These are phyloP conservation scores for Podospora pseudocomata DNA, from an alignment of 495 filamentous ascomycete genomes.

Conservation along the genomic window DNA sequence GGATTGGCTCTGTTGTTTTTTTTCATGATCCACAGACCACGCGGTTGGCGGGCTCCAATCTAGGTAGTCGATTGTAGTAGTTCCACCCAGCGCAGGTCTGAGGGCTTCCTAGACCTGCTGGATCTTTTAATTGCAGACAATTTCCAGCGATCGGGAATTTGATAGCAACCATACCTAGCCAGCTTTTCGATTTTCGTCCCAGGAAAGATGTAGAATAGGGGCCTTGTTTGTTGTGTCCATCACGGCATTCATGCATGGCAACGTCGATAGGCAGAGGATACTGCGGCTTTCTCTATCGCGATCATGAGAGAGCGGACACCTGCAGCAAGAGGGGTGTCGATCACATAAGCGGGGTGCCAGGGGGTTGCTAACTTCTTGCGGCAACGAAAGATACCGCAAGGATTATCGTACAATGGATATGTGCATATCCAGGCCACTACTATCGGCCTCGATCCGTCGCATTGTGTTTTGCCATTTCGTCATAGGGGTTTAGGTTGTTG, in stretches of 20 bases:
- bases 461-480: neutral
- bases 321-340: neutral
- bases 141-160: neutral
- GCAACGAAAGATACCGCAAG: neutral
- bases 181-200: neutral
- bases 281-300: conserved; percentile 5
- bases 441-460: neutral
- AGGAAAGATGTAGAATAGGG: neutral
- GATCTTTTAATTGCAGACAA: conserved; percentile 5
- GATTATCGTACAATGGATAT: neutral
- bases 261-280: neutral
- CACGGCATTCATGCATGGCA: neutral
- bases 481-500: neutral
- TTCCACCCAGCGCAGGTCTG: neutral
- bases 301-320: neutral
- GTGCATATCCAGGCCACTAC: neutral
- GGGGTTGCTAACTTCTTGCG: too few species aligned
- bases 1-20: neutral
- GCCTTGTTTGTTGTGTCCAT: neutral
- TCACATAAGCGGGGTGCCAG: conserved; percentile 1
- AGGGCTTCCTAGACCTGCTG: conserved; percentile 1
- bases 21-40: conserved; percentile 4
- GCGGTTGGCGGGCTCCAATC: conserved; percentile 3
- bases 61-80: neutral
- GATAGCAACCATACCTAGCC: neutral